These are phyloP conservation scores for Entophlyctis luteolus DNA, from an alignment of 192 early-diverging fungal species.

Conservation along the genomic window DNA sequence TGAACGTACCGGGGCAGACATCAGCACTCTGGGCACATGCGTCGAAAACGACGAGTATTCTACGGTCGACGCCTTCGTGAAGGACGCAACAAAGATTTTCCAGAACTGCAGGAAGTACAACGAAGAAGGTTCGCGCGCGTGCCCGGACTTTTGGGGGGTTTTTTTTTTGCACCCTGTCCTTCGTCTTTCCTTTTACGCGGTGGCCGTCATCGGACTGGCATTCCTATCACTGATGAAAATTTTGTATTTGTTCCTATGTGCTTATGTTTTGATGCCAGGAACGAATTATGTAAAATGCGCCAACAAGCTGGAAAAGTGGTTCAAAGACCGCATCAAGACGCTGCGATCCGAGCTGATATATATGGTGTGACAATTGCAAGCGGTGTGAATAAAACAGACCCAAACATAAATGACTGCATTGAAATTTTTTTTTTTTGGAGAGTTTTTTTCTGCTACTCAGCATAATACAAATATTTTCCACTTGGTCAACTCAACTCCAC, in stretches of 20 bases:
- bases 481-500: no score
- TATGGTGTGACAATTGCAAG: not conserved
- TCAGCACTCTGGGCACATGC: slow-evolving; percentile 76
- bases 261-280: slow-evolving; percentile 8
- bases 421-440: no score
- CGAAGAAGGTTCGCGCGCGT: slow-evolving; percentile 66
- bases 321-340: slow-evolving; percentile 38
- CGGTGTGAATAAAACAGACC: no score
- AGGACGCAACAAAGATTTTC: slow-evolving; percentile 87
- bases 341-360: slow-evolving; percentile 22
- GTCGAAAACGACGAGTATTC: slow-evolving; percentile 83
- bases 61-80: slow-evolving; percentile 76
- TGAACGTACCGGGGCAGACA: no score
- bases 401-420: no score
- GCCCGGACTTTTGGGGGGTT: no score
- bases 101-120: slow-evolving; percentile 91
- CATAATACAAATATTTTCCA: no score
- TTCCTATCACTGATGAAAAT: no score
- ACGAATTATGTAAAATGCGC: slow-evolving; percentile 31
- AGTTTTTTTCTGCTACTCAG: no score
- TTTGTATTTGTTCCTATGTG: slow-evolving; percentile 40
- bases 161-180: no score
- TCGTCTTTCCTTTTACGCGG: no score
- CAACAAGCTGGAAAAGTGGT: slow-evolving; percentile 41
- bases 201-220: no score